Evolutionary conservation across 331 rosid genomes (phyloP).

Genomic region (Rhamnella rubrinervis): DNA sequence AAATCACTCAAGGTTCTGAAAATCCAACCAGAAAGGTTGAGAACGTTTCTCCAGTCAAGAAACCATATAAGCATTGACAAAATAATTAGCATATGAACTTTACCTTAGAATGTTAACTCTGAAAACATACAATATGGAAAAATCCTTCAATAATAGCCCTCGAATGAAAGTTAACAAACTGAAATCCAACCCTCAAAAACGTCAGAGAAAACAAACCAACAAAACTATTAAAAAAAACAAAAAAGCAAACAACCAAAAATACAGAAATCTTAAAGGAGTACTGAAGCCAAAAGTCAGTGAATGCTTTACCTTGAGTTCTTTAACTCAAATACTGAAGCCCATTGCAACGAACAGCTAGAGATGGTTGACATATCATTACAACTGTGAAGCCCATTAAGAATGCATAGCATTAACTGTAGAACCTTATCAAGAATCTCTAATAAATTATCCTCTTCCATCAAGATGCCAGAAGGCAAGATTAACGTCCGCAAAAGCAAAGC

Average conservation of each 20-base stretch:
- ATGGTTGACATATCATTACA: conserved; percentile 38
- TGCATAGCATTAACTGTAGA: conserved; percentile 61
- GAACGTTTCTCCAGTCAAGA: conserved; percentile 1
- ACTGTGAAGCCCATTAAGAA: conserved; percentile 64
- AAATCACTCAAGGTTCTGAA: conserved; percentile 60
- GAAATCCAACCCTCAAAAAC: conserved; percentile 32
- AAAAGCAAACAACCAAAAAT: no score
- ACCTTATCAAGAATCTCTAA: conserved; percentile 47
- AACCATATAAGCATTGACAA: conserved; percentile 11
- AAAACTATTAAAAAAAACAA: not conserved
- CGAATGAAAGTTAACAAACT: conserved; percentile 69
- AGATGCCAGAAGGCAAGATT: conserved; percentile 39
- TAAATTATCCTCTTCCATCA: conserved; percentile 38
- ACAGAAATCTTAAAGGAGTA: conserved; percentile 2
- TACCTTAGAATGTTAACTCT: conserved; percentile 65
- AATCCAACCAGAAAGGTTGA: conserved; percentile 30
- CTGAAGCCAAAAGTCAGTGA: conserved; percentile 12
- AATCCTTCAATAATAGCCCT: conserved; percentile 54
- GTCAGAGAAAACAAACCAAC: conserved; percentile 11
- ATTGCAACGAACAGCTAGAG: conserved; percentile 58
- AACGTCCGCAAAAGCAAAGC: conserved; percentile 41
- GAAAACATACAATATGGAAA: conserved; percentile 43
- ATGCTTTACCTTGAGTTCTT: conserved; percentile 54
- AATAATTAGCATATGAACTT: conserved; percentile 9
- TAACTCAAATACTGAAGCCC: conserved; percentile 74